Percentiles rank a stretch among this genome's conserved stretches.
Conservation (phyloP, 1,139 yeast species). For the Chernovozyma sophiae-reginae region DNA sequence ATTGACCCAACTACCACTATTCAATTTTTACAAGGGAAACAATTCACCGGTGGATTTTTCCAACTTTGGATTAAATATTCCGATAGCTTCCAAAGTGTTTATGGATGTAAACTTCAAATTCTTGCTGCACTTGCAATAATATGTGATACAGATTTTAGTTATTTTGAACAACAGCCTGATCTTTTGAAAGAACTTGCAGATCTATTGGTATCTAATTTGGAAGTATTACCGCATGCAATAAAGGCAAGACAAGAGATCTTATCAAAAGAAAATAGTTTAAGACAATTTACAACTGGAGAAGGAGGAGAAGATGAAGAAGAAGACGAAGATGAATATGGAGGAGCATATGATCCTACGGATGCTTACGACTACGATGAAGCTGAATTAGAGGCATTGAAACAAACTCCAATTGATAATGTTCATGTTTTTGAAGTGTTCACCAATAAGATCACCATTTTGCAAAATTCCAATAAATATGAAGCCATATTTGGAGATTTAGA, state of each 20-base stretch:
- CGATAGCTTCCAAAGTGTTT: slow-evolving; percentile 49
- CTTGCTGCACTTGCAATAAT: slow-evolving; percentile 36
- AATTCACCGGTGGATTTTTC: slow-evolving; percentile 35
- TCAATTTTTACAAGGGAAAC: slow-evolving; percentile 34
- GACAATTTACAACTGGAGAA: slow-evolving; percentile 20
- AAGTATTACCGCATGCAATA: slow-evolving; percentile 46
- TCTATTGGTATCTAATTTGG: slow-evolving; percentile 38
- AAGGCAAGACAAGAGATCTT: slow-evolving; percentile 42
- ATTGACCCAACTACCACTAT: slow-evolving; percentile 38
- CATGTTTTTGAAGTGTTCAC: slow-evolving; percentile 47
- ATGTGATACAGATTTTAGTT: slow-evolving; percentile 20
- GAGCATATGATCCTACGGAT: slow-evolving; percentile 30
- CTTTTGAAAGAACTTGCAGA: slow-evolving; percentile 37
- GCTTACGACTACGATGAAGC: slow-evolving; percentile 50
- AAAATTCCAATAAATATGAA: slow-evolving; percentile 31
- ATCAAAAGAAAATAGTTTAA: slow-evolving; percentile 30
- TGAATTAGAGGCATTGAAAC: slow-evolving; percentile 50
- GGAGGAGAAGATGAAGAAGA: slow-evolving; percentile 27
- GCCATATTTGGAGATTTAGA: slow-evolving; percentile 37
- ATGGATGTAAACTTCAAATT: slow-evolving; percentile 53
- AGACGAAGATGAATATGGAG: slow-evolving; percentile 23
- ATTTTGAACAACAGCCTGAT: slow-evolving; percentile 27
- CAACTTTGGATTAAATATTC: slow-evolving; percentile 49
- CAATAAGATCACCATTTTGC: slow-evolving; percentile 22
- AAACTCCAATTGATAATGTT: slow-evolving; percentile 47